Evolutionary conservation across 768 basidiomycete species (phyloP), one percentile per base, ranked within the genome.

Genomic region (Amanita fuliginea): DNA sequence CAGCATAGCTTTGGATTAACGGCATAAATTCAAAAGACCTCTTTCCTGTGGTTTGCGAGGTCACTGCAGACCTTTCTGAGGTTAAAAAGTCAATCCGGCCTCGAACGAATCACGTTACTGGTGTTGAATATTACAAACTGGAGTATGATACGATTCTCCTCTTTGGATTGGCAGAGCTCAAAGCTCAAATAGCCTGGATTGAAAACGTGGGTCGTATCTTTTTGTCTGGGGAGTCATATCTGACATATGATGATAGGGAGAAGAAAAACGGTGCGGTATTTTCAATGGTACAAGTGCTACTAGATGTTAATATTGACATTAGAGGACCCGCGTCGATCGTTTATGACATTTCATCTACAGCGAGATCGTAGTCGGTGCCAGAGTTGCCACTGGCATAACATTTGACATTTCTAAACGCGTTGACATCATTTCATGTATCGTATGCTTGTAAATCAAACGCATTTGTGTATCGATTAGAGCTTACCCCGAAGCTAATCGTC

Each of bases 111-210:
- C 14, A 24, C 26, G 13, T 39, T 21, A 53, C 7, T 59, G 51
- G 46, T 7, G 43, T 24, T 3, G 33, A 47, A 16, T 64, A 62
- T 51, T 66, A 62, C 35, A 21, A 41, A 22, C 3, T 60, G 22
- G 51, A 60, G 6, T 75, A 66, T 46, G 64, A 68, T 10, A 57
- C 76, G 19, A 61, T 74, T 28, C 54, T 76, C 43, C 63, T 61
- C 42, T 70, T 73, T 35, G 75, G 75, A 0, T 41, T 67, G 35
- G 72, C 74, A 0, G 74, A 76, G 43, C 42, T 75, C n/a, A 67
- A 72, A 47, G 73, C 73, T 0, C 69, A 72, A 36, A 64, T 74
- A 14, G 57, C 62, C 3, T 76, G 75, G 75, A 59, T 53, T 39
- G 72, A 75, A 45, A 54, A 66, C 41, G 68, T 71, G 47, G 11